phyloP scores from a whole-genome alignment of 805 yeast species.

The Phaffomyces antillensis region DNA sequence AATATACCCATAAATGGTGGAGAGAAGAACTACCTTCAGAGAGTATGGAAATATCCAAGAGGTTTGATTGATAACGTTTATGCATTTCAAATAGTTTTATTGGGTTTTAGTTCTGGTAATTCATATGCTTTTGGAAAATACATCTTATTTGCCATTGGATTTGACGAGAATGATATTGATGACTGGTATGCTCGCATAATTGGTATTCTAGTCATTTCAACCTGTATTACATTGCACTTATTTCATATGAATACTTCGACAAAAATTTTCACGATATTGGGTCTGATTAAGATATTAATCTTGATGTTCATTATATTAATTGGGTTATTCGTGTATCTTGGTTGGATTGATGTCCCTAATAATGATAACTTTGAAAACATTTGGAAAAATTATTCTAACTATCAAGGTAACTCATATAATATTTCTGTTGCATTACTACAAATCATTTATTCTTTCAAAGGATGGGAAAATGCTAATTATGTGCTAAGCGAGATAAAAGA shows the following conservation, averaged over 20 bases:
- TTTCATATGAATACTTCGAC: constrained; percentile 44
- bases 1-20: constrained; percentile 64
- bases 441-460: constrained; percentile 57
- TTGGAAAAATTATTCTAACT: constrained; percentile 34
- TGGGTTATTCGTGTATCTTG: constrained; percentile 37
- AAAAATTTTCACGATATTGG: constrained; percentile 44
- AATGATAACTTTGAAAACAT: constrained; percentile 29
- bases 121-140: constrained; percentile 61
- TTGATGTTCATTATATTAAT: constrained; percentile 40
- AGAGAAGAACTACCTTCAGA: constrained; percentile 58
- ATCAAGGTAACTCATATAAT: constrained; percentile 38
- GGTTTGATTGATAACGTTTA: constrained; percentile 43
- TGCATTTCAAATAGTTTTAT: constrained; percentile 46
- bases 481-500: constrained; percentile 51
- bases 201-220: constrained; percentile 41
- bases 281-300: constrained; percentile 45
- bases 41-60: constrained; percentile 47
- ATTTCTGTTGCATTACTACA: constrained; percentile 51
- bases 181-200: constrained; percentile 36
- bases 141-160: constrained; percentile 37
- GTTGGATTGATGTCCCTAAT: constrained; percentile 22
- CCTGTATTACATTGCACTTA: constrained; percentile 41
- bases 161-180: constrained; percentile 21
- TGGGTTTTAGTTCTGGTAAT: constrained; percentile 58
- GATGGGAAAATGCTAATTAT: constrained; percentile 66